Percentiles rank a stretch among this genome's conserved stretches.
Conservation (phyloP, 306 rosid genomes). For the Inga oerstediana region DNA sequence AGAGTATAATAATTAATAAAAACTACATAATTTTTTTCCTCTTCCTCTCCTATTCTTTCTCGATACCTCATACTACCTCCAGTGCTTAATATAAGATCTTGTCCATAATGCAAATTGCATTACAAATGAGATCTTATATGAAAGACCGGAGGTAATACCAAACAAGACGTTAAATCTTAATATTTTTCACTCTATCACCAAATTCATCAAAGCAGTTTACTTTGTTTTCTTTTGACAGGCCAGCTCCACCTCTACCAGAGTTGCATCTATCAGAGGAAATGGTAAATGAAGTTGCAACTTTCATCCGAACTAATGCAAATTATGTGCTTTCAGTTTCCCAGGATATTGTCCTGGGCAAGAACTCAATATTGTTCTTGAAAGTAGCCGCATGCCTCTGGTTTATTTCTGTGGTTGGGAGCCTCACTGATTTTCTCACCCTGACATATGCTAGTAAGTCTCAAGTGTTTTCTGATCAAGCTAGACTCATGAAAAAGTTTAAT, state of each 20-base stretch:
- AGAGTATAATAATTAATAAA: background rate
- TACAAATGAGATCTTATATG: no score
- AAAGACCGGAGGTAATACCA: no score
- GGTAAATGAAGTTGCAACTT: slow-evolving; percentile 63
- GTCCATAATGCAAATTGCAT: no score
- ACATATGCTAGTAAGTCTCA: slow-evolving; percentile 69
- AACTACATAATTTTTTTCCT: background rate
- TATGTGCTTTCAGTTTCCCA: slow-evolving; percentile 69
- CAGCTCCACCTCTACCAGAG: slow-evolving; percentile 91
- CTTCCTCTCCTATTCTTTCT: background rate
- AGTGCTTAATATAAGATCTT: no score
- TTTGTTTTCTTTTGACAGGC: slow-evolving; percentile 55
- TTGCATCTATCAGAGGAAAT: slow-evolving; percentile 83
- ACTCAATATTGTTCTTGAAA: slow-evolving; percentile 79
- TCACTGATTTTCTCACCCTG: slow-evolving; percentile 85
- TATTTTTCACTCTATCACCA: background rate
- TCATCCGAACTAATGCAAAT: slow-evolving; percentile 60
- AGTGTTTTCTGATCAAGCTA: slow-evolving; percentile 14
- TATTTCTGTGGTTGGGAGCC: slow-evolving; percentile 71
- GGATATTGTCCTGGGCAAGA: slow-evolving; percentile 74
- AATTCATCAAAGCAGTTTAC: background rate
- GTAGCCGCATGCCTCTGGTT: slow-evolving; percentile 74
- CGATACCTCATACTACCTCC: background rate
- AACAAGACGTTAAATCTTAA: background rate
- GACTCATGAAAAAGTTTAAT: background rate